Base-by-base conservation (phyloP, 306 rosid species). In the Quercus bicolor region DNA sequence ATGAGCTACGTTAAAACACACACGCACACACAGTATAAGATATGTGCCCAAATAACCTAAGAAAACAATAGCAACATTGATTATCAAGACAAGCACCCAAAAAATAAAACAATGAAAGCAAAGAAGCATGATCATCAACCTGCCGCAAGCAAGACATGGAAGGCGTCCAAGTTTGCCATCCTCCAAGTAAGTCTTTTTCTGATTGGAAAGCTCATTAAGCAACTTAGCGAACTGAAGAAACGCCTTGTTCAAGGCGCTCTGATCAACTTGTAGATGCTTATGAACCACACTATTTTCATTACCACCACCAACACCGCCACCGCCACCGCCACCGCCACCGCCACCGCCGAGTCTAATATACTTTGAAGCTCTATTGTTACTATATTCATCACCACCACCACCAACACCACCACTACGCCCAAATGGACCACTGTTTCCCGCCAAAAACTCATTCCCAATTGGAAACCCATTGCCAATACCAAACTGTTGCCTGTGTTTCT, bases 141-240 rank as follows among this genome's bases (percentile, higher is more conserved):
- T 96, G 92, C 85, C 82, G 72, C 99, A 96, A 78, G 91, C 99
- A 83, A 87, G 55, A 72, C 99, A 96, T 23, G 79, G 96, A 80
- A 93, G 90, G 59, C 90, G 90, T 9, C 92, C 94, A 28, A 84
- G 89, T 78, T 91, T 93, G 52, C 96, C 97, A 26, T 96, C 86
- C 86, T 90, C 96, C 77, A 91, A 81, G 84, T 81, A 93, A 84
- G 26, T 84, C 88, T 90, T 96, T 89, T 81, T 91, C 78, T 86
- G 93, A 14, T 53, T 34, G 0, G 88, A 56, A 60, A 85, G 90
- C 68, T 96, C 99, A 65, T 91, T 88, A 28, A 93, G 79, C 45
- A 84, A 55, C 85, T 87, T 96, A 53, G 78, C 88, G 53, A 86
- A 93, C 29, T 86, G 88, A 73, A 89, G 85, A 75, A 93, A 96